Percentiles rank a stretch among this genome's conserved stretches.
Conservation (phyloP, 2,329 filamentous ascomycete species). For the Nannizzia gypsea region DNA sequence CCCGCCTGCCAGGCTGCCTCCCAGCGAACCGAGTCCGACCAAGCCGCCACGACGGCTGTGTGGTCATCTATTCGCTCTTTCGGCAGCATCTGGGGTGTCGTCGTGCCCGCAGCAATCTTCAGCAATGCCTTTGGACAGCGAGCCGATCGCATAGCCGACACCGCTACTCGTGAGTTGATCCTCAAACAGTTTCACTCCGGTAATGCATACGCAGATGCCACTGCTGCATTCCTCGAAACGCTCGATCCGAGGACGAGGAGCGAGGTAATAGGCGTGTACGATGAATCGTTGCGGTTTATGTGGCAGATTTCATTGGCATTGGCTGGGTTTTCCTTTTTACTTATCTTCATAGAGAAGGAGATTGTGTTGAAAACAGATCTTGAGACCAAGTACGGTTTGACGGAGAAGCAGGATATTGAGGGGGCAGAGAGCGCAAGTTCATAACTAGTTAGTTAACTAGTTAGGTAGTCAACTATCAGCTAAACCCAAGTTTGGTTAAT, state of each 20-base stretch:
- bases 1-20: conserved; percentile 21
- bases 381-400: conserved; percentile 10
- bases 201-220: conserved; percentile 9
- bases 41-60: background rate
- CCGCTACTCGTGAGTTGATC: background rate
- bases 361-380: conserved; percentile 5
- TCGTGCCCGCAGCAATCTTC: conserved; percentile 23
- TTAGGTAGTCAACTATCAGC: background rate
- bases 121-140: conserved; percentile 15
- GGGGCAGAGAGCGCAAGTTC: background rate
- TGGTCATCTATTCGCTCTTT: conserved; percentile 22
- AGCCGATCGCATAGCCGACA: background rate
- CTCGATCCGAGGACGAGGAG: background rate
- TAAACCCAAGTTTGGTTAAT: background rate
- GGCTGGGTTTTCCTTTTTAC: conserved; percentile 6
- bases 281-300: conserved; percentile 1
- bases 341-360: conserved; percentile 4
- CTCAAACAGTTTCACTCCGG: conserved; percentile 1
- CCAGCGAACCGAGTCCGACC: background rate
- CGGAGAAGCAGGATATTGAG: background rate
- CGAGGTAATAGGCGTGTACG: conserved; percentile 8
- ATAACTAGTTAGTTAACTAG: background rate
- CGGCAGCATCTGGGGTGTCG: conserved; percentile 23
- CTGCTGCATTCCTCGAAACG: conserved; percentile 5
- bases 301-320: conserved; percentile 10